phyloP scores from a whole-genome alignment of 1,284 basidiomycete genomes.

The Pseudozyma sp. region DNA sequence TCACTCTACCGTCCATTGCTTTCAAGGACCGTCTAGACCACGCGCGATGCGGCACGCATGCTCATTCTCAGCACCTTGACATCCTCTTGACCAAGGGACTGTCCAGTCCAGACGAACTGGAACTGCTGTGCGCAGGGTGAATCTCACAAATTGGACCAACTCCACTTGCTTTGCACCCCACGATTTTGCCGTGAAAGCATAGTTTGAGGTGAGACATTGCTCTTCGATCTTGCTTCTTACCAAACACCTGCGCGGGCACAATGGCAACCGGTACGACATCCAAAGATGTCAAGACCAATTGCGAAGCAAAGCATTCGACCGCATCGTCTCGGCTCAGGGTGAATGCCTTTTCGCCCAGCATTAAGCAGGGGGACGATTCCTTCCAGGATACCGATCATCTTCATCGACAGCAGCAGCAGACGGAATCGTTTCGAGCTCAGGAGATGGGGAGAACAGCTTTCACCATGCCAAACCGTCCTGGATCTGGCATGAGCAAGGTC shows the following conservation, averaged over 20 bases:
- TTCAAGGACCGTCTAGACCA: no score
- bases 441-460: neutral
- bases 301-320: neutral
- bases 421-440: neutral
- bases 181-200: no score
- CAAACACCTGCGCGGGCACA: neutral
- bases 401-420: neutral
- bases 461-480: neutral
- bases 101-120: no score
- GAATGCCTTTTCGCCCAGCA: constrained; percentile 13
- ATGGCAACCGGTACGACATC: neutral
- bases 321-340: constrained; percentile 12
- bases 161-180: no score
- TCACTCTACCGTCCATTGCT: no score
- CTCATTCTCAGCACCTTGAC: no score
- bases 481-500: neutral
- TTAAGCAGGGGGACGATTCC: neutral
- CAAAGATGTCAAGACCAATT: neutral
- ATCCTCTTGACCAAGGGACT: no score
- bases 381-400: neutral
- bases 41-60: no score
- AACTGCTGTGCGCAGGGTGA: no score
- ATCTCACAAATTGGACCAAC: no score
- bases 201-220: neutral
- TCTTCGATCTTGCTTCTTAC: neutral